Evolutionary conservation across 169 alveolate species (phyloP), one percentile per base, ranked within the genome.

Genomic region (Toxoplasma gondii): DNA sequence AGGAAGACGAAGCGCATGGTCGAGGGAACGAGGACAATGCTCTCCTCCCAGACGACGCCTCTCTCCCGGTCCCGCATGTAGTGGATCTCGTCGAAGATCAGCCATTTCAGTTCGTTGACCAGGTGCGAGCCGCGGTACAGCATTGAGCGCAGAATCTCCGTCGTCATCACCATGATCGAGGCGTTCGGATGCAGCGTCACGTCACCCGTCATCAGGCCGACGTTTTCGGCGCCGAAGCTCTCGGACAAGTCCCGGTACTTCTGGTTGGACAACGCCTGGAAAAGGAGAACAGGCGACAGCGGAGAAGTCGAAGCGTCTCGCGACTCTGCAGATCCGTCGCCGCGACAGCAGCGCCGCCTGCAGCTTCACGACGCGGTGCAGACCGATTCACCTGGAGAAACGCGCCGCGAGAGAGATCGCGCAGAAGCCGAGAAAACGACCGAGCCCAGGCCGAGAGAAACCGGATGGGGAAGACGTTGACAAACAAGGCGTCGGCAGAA

Each of bases 11-110:
- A 97, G 92, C 99, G 98, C 54, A 98, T 99, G 80, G 98, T 97
- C 22, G 49, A 90, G 7, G 96, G 96, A 0, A 96, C 93, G 87
- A 99, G 96, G 94, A 99, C 99, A 92, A 99, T 98, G 4, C 99
- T 99, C 95, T 99, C 99, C 96, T 99, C 99, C 99, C 99, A 99
- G 24, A 99, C 99, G 81, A 99, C 99, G 12, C 99, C 99, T 91
- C 99, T 97, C 94, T 99, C 99, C 93, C 99, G 98, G 96, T 99
- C 99, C 93, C 99, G 97, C 99, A 99, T 99, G 97, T 99, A 99
- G 97, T 99, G 99, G 38, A 99, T 99, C 97, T 99, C 99, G 97
- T 99, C 99, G 94, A 98, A 98, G 43, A 98, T 97, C 39, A 99
- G 99, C 99, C 99, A 98, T 88, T 98, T 98, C 96, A 98, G 97